Conservation (phyloP, 495 filamentous ascomycete genomes). For the Xylaria longipes region DNA sequence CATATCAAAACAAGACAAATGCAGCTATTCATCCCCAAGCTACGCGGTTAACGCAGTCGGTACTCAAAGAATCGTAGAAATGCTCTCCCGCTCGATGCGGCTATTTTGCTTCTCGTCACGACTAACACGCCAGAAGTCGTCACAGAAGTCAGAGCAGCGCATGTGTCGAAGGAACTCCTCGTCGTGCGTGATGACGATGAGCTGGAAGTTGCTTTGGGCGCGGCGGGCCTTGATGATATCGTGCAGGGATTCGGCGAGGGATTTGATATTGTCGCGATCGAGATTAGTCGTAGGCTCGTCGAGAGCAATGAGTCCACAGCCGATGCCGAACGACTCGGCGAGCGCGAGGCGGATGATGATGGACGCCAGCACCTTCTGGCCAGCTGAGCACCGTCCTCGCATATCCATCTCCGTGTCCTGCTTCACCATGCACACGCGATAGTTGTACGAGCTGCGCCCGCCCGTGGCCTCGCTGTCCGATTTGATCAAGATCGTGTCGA, state of each 20-base stretch:
- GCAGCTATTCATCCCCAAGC: not conserved
- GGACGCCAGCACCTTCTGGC: conserved; percentile 93
- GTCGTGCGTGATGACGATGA: conserved; percentile 99
- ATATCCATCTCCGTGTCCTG: conserved; percentile 98
- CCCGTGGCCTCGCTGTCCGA: conserved; percentile 81
- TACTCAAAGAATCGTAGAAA: conserved; percentile 57
- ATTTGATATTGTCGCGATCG: conserved; percentile 90
- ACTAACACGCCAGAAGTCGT: conserved; percentile 86
- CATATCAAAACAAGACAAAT: not conserved
- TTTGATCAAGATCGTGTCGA: conserved; percentile 94
- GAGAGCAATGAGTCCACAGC: conserved; percentile 95
- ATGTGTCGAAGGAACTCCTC: conserved; percentile 94
- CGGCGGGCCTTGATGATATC: conserved; percentile 85
- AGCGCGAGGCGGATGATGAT: conserved; percentile 98
- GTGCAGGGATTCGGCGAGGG: conserved; percentile 82
- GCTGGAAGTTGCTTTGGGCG: conserved; percentile 91
- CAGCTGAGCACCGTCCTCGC: conserved; percentile 95
- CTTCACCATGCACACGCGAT: conserved; percentile 98
- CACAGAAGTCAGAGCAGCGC: conserved; percentile 92
- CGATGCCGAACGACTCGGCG: conserved; percentile 95
- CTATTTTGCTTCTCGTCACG: conserved; percentile 88
- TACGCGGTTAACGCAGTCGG: not conserved
- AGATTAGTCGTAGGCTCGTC: conserved; percentile 99
- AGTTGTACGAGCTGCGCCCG: conserved; percentile 90
- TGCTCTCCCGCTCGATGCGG: conserved; percentile 76